Evolutionary conservation across 148 eudicot genomes (phyloP), one percentile per base, ranked within the genome.

Genomic region (Fagopyrum esculentum): DNA sequence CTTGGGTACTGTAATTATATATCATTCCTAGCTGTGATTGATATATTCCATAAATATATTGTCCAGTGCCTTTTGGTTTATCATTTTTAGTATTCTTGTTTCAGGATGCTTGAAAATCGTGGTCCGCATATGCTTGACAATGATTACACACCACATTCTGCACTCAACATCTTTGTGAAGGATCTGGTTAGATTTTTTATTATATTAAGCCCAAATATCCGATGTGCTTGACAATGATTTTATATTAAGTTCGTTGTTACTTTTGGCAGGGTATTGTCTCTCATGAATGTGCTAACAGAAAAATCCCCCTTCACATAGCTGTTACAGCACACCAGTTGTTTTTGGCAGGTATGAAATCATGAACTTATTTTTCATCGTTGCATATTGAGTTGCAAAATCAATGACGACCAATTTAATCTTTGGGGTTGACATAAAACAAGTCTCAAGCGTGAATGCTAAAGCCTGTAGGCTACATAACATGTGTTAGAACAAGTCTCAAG

Each of bases 101-200:
- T 81, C 88, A 96, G 99, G 99, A 96, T 96, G 98, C 83, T 96
- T 74, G 99, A 92, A 84, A 96, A 96, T 81, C 99, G 98, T 75
- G 96, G 86, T 79, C 97, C 97, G 2, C 99, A 96, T 86, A 96
- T 96, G 99, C 79, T 96, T 78, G 93, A 92, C 69, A 88, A 89
- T 86, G 98, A 92, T 80, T 96, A 84, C 83, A 96, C 93, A 48
- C 99, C 99, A 55, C 87, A 85, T 76, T 96, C 99, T 75, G 95
- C 98, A 69, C 94, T 96, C n/a, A 88, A 96, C 85, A 96, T 96
- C 74, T 96, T 96, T 84, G 99, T 96, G 80, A 96, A 96, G 87
- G 99, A 96, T 84, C 89, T 96, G 97, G 99, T 96, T 69, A 78
- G 93, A 72, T 30, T 79, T 47, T 84, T 72, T n/a, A 72, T 22